Conservation (phyloP, 768 basidiomycete genomes). For the Gloeostereum incarnatum region DNA sequence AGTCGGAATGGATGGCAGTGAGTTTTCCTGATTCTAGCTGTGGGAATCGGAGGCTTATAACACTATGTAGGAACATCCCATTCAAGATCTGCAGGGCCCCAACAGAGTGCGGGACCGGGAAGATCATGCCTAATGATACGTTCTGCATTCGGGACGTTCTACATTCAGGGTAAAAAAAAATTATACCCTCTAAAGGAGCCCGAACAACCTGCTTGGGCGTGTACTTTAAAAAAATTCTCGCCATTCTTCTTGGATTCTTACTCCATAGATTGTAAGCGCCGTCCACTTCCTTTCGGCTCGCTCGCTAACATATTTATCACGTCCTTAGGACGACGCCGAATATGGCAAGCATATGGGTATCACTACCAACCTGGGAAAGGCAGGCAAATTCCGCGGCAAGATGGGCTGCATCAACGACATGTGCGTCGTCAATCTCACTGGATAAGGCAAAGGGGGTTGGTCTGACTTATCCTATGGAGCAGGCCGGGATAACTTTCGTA, state of each 20-base stretch:
- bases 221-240: too few relatives aligned
- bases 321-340: not conserved
- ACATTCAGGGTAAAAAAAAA: too few relatives aligned
- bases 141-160: not conserved
- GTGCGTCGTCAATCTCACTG: not conserved
- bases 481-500: not conserved
- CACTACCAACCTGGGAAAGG: not conserved
- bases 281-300: too few relatives aligned
- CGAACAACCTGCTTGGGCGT: not conserved
- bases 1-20: not conserved
- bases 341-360: not conserved
- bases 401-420: not conserved
- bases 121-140: not conserved
- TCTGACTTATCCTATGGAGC: not conserved
- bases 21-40: not conserved
- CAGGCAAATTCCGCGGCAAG: not conserved
- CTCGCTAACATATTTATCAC: too few relatives aligned
- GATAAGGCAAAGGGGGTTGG: not conserved
- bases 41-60: not conserved
- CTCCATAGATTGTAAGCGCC: too few relatives aligned
- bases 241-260: not conserved
- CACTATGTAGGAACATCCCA: not conserved
- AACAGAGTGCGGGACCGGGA: not conserved
- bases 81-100: not conserved
- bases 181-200: not conserved